Conservation (phyloP, 805 yeast species). For the Metschnikowia reukaufii region DNA sequence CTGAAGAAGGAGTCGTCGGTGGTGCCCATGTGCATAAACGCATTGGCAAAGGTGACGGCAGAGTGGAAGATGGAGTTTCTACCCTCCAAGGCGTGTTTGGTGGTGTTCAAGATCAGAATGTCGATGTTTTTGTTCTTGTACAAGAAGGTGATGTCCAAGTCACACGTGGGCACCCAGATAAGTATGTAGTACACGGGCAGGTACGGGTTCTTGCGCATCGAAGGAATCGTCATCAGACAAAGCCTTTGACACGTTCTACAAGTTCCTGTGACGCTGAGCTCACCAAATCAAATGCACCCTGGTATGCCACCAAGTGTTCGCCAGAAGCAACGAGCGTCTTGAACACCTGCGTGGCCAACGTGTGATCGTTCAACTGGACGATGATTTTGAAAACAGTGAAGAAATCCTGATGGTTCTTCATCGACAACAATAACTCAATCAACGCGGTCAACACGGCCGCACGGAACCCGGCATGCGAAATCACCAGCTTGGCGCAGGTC, state of each 20-base stretch:
- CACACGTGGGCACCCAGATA: constrained; percentile 92
- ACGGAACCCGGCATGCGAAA: constrained; percentile 17
- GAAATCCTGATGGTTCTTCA: constrained; percentile 66
- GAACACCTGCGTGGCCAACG: constrained; percentile 68
- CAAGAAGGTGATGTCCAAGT: constrained; percentile 83
- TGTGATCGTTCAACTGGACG: constrained; percentile 79
- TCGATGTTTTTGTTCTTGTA: constrained; percentile 87
- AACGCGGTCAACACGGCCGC: constrained; percentile 44
- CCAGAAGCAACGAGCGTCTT: constrained; percentile 54
- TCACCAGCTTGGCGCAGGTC: constrained; percentile 65
- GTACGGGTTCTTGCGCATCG: constrained; percentile 24
- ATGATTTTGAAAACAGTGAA: constrained; percentile 81
- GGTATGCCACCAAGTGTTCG: constrained; percentile 68
- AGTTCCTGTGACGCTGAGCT: constrained; percentile 89
- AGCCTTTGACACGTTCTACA: constrained; percentile 52
- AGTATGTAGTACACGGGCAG: constrained; percentile 58
- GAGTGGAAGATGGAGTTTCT: constrained; percentile 93
- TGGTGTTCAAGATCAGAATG: constrained; percentile 71
- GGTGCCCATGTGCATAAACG: constrained; percentile 94
- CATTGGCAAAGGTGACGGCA: constrained; percentile 92
- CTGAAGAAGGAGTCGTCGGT: constrained; percentile 92
- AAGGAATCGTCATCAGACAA: constrained; percentile 33
- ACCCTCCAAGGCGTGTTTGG: constrained; percentile 82
- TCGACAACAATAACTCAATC: constrained; percentile 56
- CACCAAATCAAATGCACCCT: constrained; percentile 93